Base-by-base conservation (phyloP, 2,329 filamentous ascomycete species). In the Colletotrichum magnum region DNA sequence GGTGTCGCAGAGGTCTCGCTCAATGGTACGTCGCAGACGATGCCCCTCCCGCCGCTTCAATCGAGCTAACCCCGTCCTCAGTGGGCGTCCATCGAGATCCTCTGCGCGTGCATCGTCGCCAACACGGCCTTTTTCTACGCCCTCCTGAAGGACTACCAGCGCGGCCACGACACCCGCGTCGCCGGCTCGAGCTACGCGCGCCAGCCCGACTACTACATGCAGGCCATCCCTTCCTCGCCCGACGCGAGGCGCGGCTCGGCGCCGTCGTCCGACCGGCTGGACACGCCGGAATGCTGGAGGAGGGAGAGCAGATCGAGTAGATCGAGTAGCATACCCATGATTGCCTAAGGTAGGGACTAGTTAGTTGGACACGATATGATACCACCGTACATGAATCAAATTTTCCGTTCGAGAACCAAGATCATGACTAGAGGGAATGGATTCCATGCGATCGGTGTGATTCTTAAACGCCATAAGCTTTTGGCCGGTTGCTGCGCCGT, bases 61-160 rank as follows among this genome's bases (percentile, higher is more conserved):
- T 7, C 32, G 13, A 52, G 18, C 41, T 54, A 21, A 66, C n/a
- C 3, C 2, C 3, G 1, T 28, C 21, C 15, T 36, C 36, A 78
- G 76, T 78, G 77, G 77, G 77, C 77, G 32, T 76, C 77, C 4
- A 73, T 78, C 48, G 77, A 78, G 68, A 78, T 78, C n/a, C 70
- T 78, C 1, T 78, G 77, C 70, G 76, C 75, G 2, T 78, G 77
- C 47, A 64, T 78, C 24, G 77, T 78, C 13, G 73, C 77, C 32
- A 78, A 78, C 45, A 75, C 77, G 0, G 72, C 77, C 2, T 78
- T 78, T 56, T 78, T 72, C 50, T 78, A 75, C 67, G 75, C 76
- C 0, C 58, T 78, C 0, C 28, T 76, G 6, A 76, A 76, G 50
- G 76, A 78, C 5, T 50, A 75, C 10, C 72, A 77, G 36, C 70